Evolutionary conservation across 2,329 filamentous ascomycete species (phyloP).

Genomic region (Ceratocystis variospora): DNA sequence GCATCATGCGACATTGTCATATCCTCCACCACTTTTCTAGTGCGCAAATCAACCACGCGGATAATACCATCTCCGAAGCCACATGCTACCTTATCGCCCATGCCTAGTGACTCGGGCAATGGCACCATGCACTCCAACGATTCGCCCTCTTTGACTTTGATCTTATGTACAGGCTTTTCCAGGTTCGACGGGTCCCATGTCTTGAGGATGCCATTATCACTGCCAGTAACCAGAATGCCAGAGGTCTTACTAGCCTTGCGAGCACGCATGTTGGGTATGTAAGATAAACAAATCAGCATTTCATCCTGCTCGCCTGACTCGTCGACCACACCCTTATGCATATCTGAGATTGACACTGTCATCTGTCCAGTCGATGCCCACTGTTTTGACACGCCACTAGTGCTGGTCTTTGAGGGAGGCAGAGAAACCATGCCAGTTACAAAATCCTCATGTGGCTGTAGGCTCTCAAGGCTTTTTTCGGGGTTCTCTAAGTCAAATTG

Average conservation of each 20-base stretch:
- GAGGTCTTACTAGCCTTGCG: conserved; percentile 47
- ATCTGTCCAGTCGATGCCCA: conserved; percentile 90
- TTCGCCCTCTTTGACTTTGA: conserved; percentile 34
- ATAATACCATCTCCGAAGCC: conserved; percentile 72
- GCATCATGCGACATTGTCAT: conserved; percentile 60
- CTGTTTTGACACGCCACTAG: conserved; percentile 81
- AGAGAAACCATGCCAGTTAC: conserved; percentile 77
- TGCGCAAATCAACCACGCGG: conserved; percentile 56
- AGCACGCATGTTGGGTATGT: conserved; percentile 62
- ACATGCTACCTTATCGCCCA: conserved; percentile 63
- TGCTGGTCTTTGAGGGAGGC: conserved; percentile 65
- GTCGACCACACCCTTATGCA: conserved; percentile 72
- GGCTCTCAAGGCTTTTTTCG: conserved; percentile 23
- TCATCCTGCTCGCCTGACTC: conserved; percentile 92
- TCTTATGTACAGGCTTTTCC: conserved; percentile 37
- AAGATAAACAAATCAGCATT: conserved; percentile 68
- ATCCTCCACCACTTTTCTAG: conserved; percentile 42
- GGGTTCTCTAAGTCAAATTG: conserved; percentile 62
- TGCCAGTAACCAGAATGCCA: conserved; percentile 64
- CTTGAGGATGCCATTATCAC: conserved; percentile 66
- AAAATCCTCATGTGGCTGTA: conserved; percentile 83
- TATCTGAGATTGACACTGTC: conserved; percentile 78
- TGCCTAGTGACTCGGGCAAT: conserved; percentile 25
- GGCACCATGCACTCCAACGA: conserved; percentile 46
- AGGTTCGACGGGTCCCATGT: conserved; percentile 89